phyloP scores from a whole-genome alignment of 352 stramenopile species.

The Elongisporangium prolatum region DNA sequence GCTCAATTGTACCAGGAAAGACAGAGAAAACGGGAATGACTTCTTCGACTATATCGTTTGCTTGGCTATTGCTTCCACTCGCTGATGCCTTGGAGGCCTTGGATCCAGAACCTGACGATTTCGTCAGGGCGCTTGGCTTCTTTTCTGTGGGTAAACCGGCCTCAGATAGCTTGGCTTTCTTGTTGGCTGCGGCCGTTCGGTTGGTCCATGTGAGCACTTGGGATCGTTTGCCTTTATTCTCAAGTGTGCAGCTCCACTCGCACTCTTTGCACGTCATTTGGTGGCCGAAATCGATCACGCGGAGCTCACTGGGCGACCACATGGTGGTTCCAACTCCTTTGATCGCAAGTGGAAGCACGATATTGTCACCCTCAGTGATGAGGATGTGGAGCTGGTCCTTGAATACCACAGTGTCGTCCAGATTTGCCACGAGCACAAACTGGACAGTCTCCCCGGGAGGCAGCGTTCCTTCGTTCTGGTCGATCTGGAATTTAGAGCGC shows the following conservation, averaged over 20 bases:
- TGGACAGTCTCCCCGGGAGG: conserved; percentile 68
- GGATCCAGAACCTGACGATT: background rate
- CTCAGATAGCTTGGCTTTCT: conserved; percentile 12
- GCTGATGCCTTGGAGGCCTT: conserved; percentile 1
- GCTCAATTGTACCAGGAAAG: conserved; percentile 87
- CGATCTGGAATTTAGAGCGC: conserved; percentile 90
- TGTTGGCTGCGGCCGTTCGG: conserved; percentile 17
- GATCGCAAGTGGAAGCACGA: conserved; percentile 86
- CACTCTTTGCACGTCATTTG: conserved; percentile 90
- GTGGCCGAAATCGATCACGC: conserved; percentile 87
- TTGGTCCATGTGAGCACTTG: conserved; percentile 93
- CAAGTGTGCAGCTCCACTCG: conserved; percentile 91
- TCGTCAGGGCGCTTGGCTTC: background rate
- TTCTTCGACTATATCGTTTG: conserved; percentile 11
- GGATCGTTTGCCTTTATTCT: conserved; percentile 93
- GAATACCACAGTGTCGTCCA: conserved; percentile 92
- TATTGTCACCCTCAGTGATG: conserved; percentile 87
- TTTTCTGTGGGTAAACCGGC: background rate
- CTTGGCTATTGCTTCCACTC: conserved; percentile 10
- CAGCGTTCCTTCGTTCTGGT: conserved; percentile 86
- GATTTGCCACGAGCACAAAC: conserved; percentile 81
- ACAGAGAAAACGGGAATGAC: conserved; percentile 84
- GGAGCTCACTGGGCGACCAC: conserved; percentile 87
- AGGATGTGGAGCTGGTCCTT: conserved; percentile 94
- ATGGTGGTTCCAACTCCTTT: conserved; percentile 93